These are phyloP conservation scores for Alternaria angustiovoidea DNA, from an alignment of 2,329 filamentous ascomycete species.

Conservation along the genomic window DNA sequence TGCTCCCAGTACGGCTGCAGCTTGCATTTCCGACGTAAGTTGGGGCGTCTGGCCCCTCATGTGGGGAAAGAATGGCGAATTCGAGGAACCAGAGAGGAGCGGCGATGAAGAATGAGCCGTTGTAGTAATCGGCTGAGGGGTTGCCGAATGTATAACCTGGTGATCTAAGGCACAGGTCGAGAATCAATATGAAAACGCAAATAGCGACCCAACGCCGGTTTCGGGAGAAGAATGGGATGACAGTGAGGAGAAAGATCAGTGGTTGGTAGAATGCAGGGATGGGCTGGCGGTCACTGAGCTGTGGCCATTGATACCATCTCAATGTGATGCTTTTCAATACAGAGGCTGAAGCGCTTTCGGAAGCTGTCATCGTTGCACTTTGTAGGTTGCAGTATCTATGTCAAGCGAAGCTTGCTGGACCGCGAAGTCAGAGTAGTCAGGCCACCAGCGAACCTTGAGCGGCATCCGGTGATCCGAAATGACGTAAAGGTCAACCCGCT, in stretches of 20 bases:
- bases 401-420: not conserved
- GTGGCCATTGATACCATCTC: not conserved
- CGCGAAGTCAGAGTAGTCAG: not conserved
- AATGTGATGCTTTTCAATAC: not conserved
- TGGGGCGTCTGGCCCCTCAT: conserved; percentile 1
- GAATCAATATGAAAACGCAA: not conserved
- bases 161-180: not conserved
- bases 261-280: not conserved
- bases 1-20: not conserved
- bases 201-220: not conserved
- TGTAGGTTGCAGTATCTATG: not conserved
- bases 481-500: not conserved
- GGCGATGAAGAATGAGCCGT: conserved; percentile 8
- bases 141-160: conserved; percentile 12
- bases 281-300: not conserved
- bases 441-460: not conserved
- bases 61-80: conserved; percentile 8
- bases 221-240: not conserved
- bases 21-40: conserved; percentile 2
- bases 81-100: conserved; percentile 15
- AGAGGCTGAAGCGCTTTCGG: not conserved
- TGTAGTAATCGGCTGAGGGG: conserved; percentile 14
- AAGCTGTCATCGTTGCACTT: not conserved
- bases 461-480: too few relatives aligned
- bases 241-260: not conserved